Conservation (phyloP, 257 asterid genomes). For the Nicotiana undulata region DNA sequence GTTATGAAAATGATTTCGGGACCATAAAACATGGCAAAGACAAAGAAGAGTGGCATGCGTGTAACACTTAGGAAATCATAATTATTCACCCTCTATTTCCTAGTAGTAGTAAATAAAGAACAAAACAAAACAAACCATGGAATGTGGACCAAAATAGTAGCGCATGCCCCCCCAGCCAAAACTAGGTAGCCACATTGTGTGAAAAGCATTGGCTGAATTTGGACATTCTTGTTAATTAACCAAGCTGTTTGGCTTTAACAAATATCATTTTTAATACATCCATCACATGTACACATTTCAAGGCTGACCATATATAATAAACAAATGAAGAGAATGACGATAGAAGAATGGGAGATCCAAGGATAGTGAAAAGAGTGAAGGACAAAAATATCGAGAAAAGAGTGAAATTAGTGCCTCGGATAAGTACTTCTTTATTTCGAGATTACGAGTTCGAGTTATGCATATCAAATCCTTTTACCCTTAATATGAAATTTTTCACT, state of each 20-base stretch:
- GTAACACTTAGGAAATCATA: neutral
- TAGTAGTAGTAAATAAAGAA: neutral
- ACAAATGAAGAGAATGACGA: constrained; percentile 23
- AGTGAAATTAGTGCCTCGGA: constrained; percentile 30
- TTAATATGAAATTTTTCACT: no score
- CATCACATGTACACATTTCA: neutral
- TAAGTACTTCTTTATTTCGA: no score
- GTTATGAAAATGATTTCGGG: neutral
- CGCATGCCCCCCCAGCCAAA: neutral
- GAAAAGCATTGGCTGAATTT: constrained; percentile 2
- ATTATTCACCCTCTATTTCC: neutral
- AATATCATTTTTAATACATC: neutral
- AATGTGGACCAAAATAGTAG: neutral
- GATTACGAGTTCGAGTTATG: no score
- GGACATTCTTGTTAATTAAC: neutral
- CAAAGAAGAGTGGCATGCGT: constrained; percentile 1
- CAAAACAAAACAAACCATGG: neutral
- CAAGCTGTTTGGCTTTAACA: neutral
- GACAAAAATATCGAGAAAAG: constrained; percentile 46
- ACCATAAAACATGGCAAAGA: neutral
- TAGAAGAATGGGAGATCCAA: constrained; percentile 43
- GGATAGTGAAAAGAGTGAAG: constrained; percentile 20
- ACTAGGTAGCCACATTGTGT: neutral
- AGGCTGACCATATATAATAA: neutral
- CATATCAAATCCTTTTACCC: no score